Percentiles rank a stretch among this genome's conserved stretches.
Evolutionary conservation across 768 basidiomycete species (phyloP).

Genomic region (Clitopilus hobsonii): DNA sequence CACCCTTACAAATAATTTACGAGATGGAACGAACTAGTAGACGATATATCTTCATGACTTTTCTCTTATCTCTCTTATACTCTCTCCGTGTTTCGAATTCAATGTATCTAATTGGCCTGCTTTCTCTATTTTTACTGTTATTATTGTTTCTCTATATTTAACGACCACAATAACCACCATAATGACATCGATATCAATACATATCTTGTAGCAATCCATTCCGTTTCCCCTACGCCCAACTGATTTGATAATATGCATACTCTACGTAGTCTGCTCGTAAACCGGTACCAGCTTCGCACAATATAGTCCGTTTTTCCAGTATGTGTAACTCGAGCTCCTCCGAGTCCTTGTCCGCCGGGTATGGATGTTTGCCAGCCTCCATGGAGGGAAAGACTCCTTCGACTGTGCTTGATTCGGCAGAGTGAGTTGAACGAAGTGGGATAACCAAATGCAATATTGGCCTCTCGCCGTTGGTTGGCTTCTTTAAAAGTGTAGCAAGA

Average conservation of each 20-base stretch:
- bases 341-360: neutral
- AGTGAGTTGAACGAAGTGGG: slow-evolving; percentile 67
- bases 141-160: neutral
- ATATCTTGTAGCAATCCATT: slow-evolving; percentile 4
- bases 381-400: slow-evolving; percentile 45
- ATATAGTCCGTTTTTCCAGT: slow-evolving; percentile 46
- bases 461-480: slow-evolving; percentile 13
- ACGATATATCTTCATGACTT: neutral
- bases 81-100: too few species aligned
- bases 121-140: too few species aligned
- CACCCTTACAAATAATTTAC: slow-evolving; percentile 21
- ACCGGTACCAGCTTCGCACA: slow-evolving; percentile 45
- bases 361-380: neutral
- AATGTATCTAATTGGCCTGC: too few species aligned
- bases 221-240: slow-evolving; percentile 41
- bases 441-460: slow-evolving; percentile 67
- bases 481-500: slow-evolving; percentile 43
- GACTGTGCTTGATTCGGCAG: slow-evolving; percentile 51
- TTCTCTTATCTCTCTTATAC: too few species aligned
- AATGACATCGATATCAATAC: too few species aligned
- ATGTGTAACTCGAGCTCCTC: slow-evolving; percentile 36
- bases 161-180: too few species aligned
- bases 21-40: neutral
- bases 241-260: slow-evolving; percentile 71
- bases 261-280: slow-evolving; percentile 46